Conservation (phyloP, 225 moss, liverwort and hornwort species). For the Physcomitrium patens region DNA sequence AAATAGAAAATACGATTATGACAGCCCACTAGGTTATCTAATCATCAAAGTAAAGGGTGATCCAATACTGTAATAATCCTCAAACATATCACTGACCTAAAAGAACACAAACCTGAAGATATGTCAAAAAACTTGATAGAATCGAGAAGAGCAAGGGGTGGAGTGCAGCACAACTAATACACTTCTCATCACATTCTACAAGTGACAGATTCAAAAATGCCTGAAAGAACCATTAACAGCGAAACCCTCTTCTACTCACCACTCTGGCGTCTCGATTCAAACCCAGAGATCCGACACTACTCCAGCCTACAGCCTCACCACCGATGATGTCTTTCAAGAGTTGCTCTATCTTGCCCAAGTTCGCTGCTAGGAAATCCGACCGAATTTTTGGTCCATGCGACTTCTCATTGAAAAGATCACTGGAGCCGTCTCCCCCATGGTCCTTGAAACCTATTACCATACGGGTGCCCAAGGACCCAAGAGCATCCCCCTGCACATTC, state of each 20-base stretch:
- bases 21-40: neutral
- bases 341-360: constrained; percentile 41
- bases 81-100: neutral
- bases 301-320: constrained; percentile 59
- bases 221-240: neutral
- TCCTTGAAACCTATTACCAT: constrained; percentile 48
- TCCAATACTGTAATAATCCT: neutral
- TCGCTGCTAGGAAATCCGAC: constrained; percentile 20
- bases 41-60: neutral
- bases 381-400: constrained; percentile 5
- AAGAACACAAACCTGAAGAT: neutral
- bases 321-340: constrained; percentile 54
- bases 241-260: constrained; percentile 27
- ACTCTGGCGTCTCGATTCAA: constrained; percentile 42
- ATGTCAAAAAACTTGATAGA: neutral
- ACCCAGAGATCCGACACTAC: constrained; percentile 25
- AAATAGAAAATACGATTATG: constrained; percentile 15
- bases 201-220: neutral
- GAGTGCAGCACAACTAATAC: neutral
- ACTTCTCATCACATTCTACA: constrained; percentile 1
- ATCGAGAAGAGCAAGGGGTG: neutral
- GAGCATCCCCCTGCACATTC: constrained; percentile 49
- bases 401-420: constrained; percentile 20
- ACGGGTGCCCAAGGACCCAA: constrained; percentile 49
- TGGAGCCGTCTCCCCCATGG: constrained; percentile 13